These are phyloP conservation scores for Raphidocelis subcapitata DNA, from an alignment of 139 green algal genomes.

Conservation along the genomic window DNA sequence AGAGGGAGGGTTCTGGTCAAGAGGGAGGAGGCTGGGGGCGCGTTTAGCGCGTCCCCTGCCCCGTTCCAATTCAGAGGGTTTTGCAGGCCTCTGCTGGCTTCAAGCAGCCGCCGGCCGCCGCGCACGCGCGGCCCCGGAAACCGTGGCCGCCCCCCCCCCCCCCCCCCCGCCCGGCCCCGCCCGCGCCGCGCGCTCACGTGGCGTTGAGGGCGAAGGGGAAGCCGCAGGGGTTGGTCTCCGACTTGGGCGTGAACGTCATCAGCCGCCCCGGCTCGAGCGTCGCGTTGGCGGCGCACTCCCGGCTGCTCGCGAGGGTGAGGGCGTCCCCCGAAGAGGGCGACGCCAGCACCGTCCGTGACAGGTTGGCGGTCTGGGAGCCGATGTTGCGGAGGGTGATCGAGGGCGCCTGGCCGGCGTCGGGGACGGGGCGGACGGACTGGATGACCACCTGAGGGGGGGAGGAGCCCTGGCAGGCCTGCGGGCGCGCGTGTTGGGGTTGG, in stretches of 20 bases:
- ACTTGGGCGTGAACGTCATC: slow-evolving; percentile 32
- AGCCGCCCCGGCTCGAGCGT: slow-evolving; percentile 35
- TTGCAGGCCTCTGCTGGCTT: too few relatives aligned
- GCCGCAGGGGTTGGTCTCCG: slow-evolving; percentile 43
- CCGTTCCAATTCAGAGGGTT: too few relatives aligned
- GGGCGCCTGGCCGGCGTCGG: slow-evolving; percentile 1
- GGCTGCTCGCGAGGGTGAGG: slow-evolving; percentile 16
- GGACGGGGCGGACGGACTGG: slow-evolving; percentile 37
- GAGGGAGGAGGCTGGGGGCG: too few relatives aligned
- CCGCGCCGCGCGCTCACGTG: slow-evolving; percentile 16
- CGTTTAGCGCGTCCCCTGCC: too few relatives aligned
- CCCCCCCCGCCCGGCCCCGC: too few relatives aligned
- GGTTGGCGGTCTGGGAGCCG: slow-evolving; percentile 48
- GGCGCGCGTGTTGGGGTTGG: too few relatives aligned
- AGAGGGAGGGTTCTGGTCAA: too few relatives aligned
- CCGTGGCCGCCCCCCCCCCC: too few relatives aligned
- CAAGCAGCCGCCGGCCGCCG: too few relatives aligned
- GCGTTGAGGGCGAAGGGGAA: slow-evolving; percentile 49
- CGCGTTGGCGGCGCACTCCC: slow-evolving; percentile 34
- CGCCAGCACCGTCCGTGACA: slow-evolving; percentile 45
- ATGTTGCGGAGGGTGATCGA: slow-evolving; percentile 46
- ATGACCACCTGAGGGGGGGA: slow-evolving; percentile 40
- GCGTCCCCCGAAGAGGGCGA: not conserved
- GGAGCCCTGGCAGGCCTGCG: slow-evolving; percentile 28
- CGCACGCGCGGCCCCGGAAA: too few relatives aligned